Conservation (phyloP, 2,329 filamentous ascomycete genomes). For the Diaporthe eres region DNA sequence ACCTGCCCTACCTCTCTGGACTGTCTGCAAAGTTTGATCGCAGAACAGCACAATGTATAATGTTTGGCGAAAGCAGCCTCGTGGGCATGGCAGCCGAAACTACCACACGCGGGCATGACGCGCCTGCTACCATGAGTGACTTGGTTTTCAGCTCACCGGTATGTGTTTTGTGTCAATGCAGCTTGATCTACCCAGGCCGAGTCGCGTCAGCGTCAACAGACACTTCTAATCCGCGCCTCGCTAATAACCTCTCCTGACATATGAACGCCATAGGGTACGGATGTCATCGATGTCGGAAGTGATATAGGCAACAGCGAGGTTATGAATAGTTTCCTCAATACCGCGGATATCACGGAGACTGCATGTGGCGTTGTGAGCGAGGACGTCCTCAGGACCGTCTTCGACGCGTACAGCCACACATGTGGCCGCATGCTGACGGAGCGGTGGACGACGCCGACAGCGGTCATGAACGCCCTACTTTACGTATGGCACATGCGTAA, state of each 20-base stretch:
- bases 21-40: constrained; percentile 18
- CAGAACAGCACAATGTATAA: constrained; percentile 13
- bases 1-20: constrained; percentile 13
- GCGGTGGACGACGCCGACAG: constrained; percentile 6
- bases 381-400: constrained; percentile 8
- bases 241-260: not conserved
- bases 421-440: constrained; percentile 23
- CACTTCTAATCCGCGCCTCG: not conserved
- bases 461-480: not conserved
- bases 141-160: constrained; percentile 21
- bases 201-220: not conserved
- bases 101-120: not conserved
- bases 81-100: constrained; percentile 4
- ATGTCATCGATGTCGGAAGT: constrained; percentile 27
- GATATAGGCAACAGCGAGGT: constrained; percentile 19
- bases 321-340: constrained; percentile 28
- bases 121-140: constrained; percentile 6
- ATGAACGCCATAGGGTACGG: constrained; percentile 5
- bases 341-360: constrained; percentile 12
- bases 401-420: constrained; percentile 9
- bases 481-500: constrained; percentile 1
- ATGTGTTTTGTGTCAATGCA: not conserved
- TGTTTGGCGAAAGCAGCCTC: constrained; percentile 27
- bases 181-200: not conserved
- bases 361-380: constrained; percentile 7